These are phyloP conservation scores for Onygenales sp. DNA, from an alignment of 2,329 filamentous ascomycete species.

Conservation along the genomic window DNA sequence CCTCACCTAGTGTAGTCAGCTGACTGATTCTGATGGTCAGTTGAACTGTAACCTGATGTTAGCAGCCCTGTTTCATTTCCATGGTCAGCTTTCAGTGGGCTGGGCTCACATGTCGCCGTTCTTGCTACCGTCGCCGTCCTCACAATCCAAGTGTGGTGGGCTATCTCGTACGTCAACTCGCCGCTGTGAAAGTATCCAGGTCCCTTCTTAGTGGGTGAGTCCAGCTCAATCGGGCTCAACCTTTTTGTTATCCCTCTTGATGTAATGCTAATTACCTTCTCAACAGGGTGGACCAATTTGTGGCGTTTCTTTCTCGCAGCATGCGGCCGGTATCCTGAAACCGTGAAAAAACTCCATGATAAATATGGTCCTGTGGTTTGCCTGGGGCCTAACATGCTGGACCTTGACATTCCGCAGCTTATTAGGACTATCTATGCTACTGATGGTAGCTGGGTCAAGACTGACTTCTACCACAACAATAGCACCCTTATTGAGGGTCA, in stretches of 20 bases:
- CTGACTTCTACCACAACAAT: conserved; percentile 29
- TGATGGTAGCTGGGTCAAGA: conserved; percentile 24
- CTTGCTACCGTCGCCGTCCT: not conserved
- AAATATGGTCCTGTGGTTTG: conserved; percentile 34
- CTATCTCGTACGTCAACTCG: conserved; percentile 11
- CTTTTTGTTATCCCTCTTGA: too few relatives aligned
- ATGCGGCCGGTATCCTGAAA: conserved; percentile 17
- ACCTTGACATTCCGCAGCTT: conserved; percentile 29
- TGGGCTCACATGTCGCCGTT: too few relatives aligned
- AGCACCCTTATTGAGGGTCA: conserved; percentile 26
- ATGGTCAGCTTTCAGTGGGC: too few relatives aligned
- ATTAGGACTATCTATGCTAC: conserved; percentile 29
- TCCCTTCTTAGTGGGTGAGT: conserved; percentile 15
- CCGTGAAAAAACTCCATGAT: conserved; percentile 25
- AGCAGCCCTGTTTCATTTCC: too few relatives aligned
- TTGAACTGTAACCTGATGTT: too few relatives aligned
- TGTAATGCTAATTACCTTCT: not conserved
- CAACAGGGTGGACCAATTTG: conserved; percentile 24
- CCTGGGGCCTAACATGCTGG: conserved; percentile 31
- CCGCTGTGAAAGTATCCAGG: conserved; percentile 14
- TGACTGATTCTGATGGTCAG: too few relatives aligned
- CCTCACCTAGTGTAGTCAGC: too few relatives aligned
- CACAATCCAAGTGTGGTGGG: conserved; percentile 11
- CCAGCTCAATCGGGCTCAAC: too few relatives aligned
- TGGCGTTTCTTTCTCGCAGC: conserved; percentile 26